Evolutionary conservation across 2,329 filamentous ascomycete species (phyloP).

Genomic region (Penicillium psychrosexuale): DNA sequence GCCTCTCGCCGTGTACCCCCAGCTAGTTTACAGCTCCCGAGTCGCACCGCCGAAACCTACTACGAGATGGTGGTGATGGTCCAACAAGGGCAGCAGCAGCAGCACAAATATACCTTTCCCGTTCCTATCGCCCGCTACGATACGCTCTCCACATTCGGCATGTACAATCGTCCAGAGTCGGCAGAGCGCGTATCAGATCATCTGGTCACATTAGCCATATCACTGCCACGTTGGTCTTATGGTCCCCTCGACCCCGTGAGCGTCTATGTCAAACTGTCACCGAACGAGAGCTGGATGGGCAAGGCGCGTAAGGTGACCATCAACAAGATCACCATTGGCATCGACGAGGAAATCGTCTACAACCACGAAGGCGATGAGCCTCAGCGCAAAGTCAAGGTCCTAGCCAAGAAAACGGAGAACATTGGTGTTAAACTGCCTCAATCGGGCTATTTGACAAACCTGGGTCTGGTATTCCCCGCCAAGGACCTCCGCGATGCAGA

Average conservation of each 20-base stretch:
- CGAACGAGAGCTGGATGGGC: slow-evolving; percentile 84
- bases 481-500: slow-evolving; percentile 85
- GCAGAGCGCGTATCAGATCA: slow-evolving; percentile 85
- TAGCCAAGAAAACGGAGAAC: slow-evolving; percentile 77
- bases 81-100: slow-evolving; percentile 80
- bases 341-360: slow-evolving; percentile 98
- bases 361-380: slow-evolving; percentile 97
- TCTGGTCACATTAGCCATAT: slow-evolving; percentile 85
- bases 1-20: slow-evolving; percentile 85
- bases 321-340: slow-evolving; percentile 85
- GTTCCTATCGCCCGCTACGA: slow-evolving; percentile 92
- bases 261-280: slow-evolving; percentile 90
- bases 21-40: slow-evolving; percentile 83
- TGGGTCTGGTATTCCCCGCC: slow-evolving; percentile 84
- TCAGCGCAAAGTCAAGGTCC: slow-evolving; percentile 79
- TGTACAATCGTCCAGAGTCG: slow-evolving; percentile 96
- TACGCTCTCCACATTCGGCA: slow-evolving; percentile 95
- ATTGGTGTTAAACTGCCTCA: slow-evolving; percentile 85
- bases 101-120: slow-evolving; percentile 88
- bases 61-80: slow-evolving; percentile 97
- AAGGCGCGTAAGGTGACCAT: slow-evolving; percentile 93
- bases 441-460: slow-evolving; percentile 86
- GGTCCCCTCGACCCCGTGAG: slow-evolving; percentile 92
- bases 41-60: slow-evolving; percentile 91
- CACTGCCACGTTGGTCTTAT: slow-evolving; percentile 92